phyloP scores from a whole-genome alignment of 208 protist species.

The Trypanosoma caninum region DNA sequence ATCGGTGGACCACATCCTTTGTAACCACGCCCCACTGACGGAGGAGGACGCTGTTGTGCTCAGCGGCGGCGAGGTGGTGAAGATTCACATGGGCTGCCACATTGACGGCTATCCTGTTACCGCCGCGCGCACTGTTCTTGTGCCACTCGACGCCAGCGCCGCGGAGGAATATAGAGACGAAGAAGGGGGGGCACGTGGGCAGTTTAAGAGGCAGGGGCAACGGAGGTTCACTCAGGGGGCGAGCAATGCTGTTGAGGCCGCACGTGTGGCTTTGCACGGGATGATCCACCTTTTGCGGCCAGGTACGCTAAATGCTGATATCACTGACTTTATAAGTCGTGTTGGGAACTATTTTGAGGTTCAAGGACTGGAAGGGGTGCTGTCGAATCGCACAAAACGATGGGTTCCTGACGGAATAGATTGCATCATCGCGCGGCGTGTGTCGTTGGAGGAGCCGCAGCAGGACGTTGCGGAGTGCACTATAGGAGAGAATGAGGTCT shows the following conservation, averaged over 20 bases:
- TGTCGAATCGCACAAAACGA: slow-evolving; percentile 96
- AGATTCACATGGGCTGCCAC: slow-evolving; percentile 97
- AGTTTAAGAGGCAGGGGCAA: neutral
- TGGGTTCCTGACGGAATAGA: slow-evolving; percentile 97
- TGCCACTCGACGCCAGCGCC: slow-evolving; percentile 27
- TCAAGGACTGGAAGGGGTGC: slow-evolving; percentile 94
- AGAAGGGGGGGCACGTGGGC: slow-evolving; percentile 1
- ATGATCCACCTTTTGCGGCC: slow-evolving; percentile 78
- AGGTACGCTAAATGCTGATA: slow-evolving; percentile 78
- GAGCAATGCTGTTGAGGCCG: slow-evolving; percentile 94
- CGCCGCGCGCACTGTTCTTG: slow-evolving; percentile 93
- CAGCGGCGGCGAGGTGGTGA: slow-evolving; percentile 93
- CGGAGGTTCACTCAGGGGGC: slow-evolving; percentile 17
- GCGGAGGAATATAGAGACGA: neutral
- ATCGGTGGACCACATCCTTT: slow-evolving; percentile 96
- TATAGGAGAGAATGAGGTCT: slow-evolving; percentile 72
- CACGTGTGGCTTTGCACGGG: slow-evolving; percentile 90
- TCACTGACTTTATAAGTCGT: slow-evolving; percentile 92
- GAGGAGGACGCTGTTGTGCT: slow-evolving; percentile 65
- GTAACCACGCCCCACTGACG: slow-evolving; percentile 94
- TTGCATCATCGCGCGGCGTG: slow-evolving; percentile 90
- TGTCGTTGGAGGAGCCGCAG: slow-evolving; percentile 61
- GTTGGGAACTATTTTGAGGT: slow-evolving; percentile 90
- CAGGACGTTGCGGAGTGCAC: slow-evolving; percentile 91
- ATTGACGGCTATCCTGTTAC: slow-evolving; percentile 97